Conservation (phyloP, 1,139 yeast genomes). For the Magnusiomyces clavatus region DNA sequence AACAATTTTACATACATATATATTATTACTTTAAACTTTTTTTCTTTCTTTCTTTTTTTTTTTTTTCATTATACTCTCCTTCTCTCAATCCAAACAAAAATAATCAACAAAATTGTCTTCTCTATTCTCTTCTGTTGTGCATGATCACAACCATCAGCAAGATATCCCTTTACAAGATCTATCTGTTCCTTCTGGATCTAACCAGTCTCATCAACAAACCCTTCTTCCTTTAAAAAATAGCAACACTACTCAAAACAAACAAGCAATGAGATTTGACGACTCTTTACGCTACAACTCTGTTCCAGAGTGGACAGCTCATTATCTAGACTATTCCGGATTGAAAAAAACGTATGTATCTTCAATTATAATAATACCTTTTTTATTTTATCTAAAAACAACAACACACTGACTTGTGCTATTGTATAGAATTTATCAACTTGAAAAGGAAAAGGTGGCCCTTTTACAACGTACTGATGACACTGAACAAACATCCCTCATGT, state of each 20-base stretch:
- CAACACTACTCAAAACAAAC: background rate
- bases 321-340: conserved; percentile 56
- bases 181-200: conserved; percentile 2
- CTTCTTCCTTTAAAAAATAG: background rate
- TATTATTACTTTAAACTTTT: background rate
- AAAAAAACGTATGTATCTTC: conserved; percentile 40
- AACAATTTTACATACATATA: no score
- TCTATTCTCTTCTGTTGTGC: background rate
- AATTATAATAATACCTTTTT: conserved; percentile 17
- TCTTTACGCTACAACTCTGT: conserved; percentile 72
- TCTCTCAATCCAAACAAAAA: background rate
- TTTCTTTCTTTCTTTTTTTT: background rate
- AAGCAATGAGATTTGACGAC: conserved; percentile 61
- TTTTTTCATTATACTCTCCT: background rate
- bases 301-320: conserved; percentile 70
- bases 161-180: conserved; percentile 1
- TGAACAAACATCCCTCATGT: conserved; percentile 33
- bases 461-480: conserved; percentile 25
- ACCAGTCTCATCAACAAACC: background rate
- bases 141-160: background rate
- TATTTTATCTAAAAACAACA: no score
- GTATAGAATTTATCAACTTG: conserved; percentile 40
- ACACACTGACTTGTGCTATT: no score
- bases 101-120: background rate
- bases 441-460: conserved; percentile 28